Base-by-base conservation (phyloP, 116 monocot species). In the Phalaenopsis hybrid region DNA sequence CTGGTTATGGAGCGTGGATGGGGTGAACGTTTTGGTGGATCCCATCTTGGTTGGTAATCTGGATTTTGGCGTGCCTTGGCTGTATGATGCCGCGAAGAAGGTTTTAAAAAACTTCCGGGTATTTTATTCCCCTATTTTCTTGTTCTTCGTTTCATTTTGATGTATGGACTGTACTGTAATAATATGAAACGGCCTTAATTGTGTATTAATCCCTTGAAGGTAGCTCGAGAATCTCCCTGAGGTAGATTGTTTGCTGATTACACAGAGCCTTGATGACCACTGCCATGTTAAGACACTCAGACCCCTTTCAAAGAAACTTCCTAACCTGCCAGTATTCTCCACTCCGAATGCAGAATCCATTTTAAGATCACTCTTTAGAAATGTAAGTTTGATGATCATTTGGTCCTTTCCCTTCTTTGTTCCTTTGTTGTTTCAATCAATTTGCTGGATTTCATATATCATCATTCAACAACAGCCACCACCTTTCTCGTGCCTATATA, bases 241-340 rank as follows among this genome's bases (percentile, higher is more conserved):
- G 58, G 46, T 96, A 5, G 94, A 96, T 81, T 91, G 91, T 79
- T 90, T 99, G 83, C 83, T 99, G 81, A 99, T 99, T 75, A 99
- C 98, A 13, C 95, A 95, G 79, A 91, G 93, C 79, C 88, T 95
- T 20, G 98, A 99, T 61, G 98, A 95, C 76, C 98, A 95, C 74
- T 99, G 98, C 89, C 98, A 99, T 80, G 69, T 89, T 17, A 95
- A 86, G 78, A 99, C 98, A 41, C 84, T 99, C 67, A 90, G 51
- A 61, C 89, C 90, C n/a, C 89, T 99, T 31, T 92, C 98, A 28
- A 52, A 88, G 59, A 88, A 73, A 84, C 76, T 78, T 37, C 95
- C 95, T 9, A 63, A 85, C 34, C 78, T 99, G 81, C 84, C 63
- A 11, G 98, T 99, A 44, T 48, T 99, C 44, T 78, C 98, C 31